Conservation (phyloP, 202 grass and related monocot genomes). For the Zoysia matrella region DNA sequence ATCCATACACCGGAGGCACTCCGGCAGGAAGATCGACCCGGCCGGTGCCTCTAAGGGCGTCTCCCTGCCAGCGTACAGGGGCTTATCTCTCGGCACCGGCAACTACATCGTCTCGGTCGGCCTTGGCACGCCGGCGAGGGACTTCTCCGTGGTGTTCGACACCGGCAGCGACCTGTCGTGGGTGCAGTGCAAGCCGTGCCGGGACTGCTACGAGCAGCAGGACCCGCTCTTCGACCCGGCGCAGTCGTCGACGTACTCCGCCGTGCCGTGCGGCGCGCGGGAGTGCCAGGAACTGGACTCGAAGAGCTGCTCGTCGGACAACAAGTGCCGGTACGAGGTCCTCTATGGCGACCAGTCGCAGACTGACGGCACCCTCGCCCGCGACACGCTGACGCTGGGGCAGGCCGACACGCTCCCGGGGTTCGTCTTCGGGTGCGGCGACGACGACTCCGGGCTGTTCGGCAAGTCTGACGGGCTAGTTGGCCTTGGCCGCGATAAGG, state of each 20-base stretch:
- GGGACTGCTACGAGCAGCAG: slow-evolving; percentile 65
- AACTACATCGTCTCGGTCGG: slow-evolving; percentile 79
- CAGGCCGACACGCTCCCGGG: slow-evolving; percentile 37
- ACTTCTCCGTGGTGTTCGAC: slow-evolving; percentile 71
- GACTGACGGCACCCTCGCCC: slow-evolving; percentile 62
- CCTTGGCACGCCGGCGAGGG: slow-evolving; percentile 63
- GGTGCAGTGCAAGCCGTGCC: slow-evolving; percentile 87
- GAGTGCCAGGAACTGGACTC: slow-evolving; percentile 58
- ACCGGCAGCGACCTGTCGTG: slow-evolving; percentile 91
- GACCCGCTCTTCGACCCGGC: slow-evolving; percentile 81
- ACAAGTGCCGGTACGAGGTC: slow-evolving; percentile 63
- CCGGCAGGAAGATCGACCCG: neutral
- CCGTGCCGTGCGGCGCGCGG: slow-evolving; percentile 43
- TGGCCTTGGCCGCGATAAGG: slow-evolving; percentile 68
- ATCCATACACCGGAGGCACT: slow-evolving; percentile 52
- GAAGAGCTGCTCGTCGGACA: slow-evolving; percentile 25
- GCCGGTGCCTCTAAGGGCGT: slow-evolving; percentile 38
- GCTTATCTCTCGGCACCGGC: slow-evolving; percentile 52
- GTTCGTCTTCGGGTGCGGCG: slow-evolving; percentile 83
- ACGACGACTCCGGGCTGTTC: slow-evolving; percentile 58
- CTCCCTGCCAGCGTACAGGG: slow-evolving; percentile 55
- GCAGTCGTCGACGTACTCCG: slow-evolving; percentile 55
- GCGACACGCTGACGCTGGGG: slow-evolving; percentile 64
- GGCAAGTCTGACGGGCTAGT: slow-evolving; percentile 65
- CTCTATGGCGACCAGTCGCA: slow-evolving; percentile 70